These are phyloP conservation scores for Rhodomyrtus psidioides DNA, from an alignment of 441 rosid species.

Conservation along the genomic window DNA sequence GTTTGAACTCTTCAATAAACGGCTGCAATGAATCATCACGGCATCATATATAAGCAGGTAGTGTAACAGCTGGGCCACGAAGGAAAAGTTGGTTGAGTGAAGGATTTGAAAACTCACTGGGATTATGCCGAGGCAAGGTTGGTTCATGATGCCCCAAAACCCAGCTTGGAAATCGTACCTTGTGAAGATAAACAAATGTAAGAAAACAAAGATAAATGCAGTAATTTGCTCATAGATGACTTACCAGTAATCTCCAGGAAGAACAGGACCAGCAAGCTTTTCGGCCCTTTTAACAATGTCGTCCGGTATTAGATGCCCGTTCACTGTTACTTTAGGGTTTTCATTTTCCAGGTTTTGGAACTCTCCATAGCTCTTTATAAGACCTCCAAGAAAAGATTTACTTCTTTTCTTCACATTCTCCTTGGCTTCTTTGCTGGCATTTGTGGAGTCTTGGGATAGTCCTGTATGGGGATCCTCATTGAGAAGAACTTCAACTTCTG, in stretches of 20 bases:
- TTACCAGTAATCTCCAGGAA: conserved; percentile 10
- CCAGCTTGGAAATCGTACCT: conserved; percentile 8
- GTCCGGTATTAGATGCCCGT: neutral
- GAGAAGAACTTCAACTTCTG: neutral
- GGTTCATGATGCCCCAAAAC: conserved; percentile 7
- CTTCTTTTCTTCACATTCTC: neutral
- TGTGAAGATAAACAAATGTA: neutral
- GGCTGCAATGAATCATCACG: neutral
- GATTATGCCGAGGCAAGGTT: conserved; percentile 9
- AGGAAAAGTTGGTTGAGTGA: neutral
- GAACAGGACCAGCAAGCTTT: conserved; percentile 4
- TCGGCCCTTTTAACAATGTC: neutral
- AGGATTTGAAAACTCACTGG: neutral
- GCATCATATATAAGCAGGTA: neutral
- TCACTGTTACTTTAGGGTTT: neutral
- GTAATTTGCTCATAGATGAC: neutral
- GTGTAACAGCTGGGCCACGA: neutral
- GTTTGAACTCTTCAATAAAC: neutral
- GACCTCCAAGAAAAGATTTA: neutral
- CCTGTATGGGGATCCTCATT: neutral
- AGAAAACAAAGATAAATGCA: neutral
- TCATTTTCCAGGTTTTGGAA: neutral
- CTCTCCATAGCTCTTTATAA: neutral
- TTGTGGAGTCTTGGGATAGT: neutral
- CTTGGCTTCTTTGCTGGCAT: neutral